phyloP scores from a whole-genome alignment of 2,329 filamentous ascomycete genomes.

The Trichophaea hybrida region DNA sequence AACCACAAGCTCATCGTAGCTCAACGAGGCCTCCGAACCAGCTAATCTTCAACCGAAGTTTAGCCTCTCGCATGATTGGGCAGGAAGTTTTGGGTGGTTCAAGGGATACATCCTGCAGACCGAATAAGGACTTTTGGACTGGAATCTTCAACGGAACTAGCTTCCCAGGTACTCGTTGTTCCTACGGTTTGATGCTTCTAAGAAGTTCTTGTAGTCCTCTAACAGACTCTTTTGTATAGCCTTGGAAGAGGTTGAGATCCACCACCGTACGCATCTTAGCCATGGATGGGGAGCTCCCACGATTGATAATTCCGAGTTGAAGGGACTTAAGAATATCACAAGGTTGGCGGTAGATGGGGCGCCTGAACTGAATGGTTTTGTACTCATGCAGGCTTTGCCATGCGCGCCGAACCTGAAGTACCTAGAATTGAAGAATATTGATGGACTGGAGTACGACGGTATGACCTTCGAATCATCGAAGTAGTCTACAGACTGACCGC shows the following conservation, averaged over 20 bases:
- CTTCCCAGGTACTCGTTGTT: conserved; percentile 20
- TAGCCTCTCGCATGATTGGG: too few species aligned
- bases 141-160: conserved; percentile 24
- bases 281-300: not conserved
- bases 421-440: conserved; percentile 20
- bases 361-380: conserved; percentile 25
- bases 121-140: conserved; percentile 24
- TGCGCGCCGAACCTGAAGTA: conserved; percentile 21
- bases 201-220: not conserved
- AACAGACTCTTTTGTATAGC: not conserved
- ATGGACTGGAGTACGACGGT: conserved; percentile 20
- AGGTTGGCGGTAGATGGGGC: conserved; percentile 22
- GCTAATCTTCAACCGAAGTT: not conserved
- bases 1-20: not conserved
- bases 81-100: too few species aligned
- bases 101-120: not conserved
- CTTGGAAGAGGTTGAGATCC: not conserved
- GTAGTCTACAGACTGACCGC: conserved; percentile 18
- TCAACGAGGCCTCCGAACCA: not conserved
- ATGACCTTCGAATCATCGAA: not conserved
- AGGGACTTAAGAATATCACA: conserved; percentile 22
- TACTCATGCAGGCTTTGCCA: conserved; percentile 23
- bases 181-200: not conserved
- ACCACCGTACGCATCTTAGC: not conserved
- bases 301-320: conserved; percentile 16